Evolutionary conservation across 352 stramenopile genomes (phyloP), one percentile per base, ranked within the genome.

Genomic region (Hyaloperonospora arabidopsidis): DNA sequence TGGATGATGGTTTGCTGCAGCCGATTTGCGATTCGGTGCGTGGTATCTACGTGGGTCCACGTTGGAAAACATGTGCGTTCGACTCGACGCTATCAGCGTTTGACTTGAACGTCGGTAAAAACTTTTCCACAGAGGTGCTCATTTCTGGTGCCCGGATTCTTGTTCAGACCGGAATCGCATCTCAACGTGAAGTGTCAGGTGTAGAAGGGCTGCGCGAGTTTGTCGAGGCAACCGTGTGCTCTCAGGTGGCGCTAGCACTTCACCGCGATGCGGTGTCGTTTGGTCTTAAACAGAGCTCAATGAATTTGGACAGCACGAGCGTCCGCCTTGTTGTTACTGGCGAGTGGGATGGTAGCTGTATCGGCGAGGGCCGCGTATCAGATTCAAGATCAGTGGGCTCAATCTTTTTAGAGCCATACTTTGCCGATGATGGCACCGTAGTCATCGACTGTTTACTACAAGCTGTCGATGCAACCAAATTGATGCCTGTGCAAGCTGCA

Each of bases 21-120:
- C 84, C 81, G 7, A 87, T 90, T 40, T 94, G 84, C 40, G 84
- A 94, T 65, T 87, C 84, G 2, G 76, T 90, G 12, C 72, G 79
- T 11, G 84, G 84, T 22, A 70, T 94, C 28, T 94, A 87, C 49
- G 64, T 92, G 22, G 72, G 69, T 28, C 69, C 77, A 25, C 72
- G 81, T 3, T 94, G 84, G 84, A 94, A 94, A 64, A 77, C 72
- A 5, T 92, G 84, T 61, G 67, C 78, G 17, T 80, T 77, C 36
- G 74, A 89, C 40, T 87, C 84, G 47, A 92, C 81, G 22, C 49
- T 92, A 7, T 80, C 81, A 17, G 76, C 81, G 1, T 87, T 94
- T 46, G 84, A 94, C 47, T 65, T 94, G 19, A 78, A 61, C 52
- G 83, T 94, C 32, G 84, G 84, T 36, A 94, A 94, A 62, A 86